Conservation (phyloP, 768 basidiomycete genomes). For the Tulasnella sp. region DNA sequence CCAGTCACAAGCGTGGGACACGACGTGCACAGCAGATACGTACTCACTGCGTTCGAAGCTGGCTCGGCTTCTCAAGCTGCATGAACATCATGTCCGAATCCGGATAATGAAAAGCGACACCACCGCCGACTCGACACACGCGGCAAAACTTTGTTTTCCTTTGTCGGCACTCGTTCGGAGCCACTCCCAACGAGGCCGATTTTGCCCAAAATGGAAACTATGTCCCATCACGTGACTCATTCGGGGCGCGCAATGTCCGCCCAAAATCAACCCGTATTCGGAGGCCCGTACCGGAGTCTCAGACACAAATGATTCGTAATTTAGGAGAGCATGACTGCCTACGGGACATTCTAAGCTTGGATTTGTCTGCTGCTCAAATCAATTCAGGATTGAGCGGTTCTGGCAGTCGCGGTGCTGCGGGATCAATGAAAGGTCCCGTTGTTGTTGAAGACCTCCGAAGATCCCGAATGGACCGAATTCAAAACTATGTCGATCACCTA, state of each 20-base stretch:
- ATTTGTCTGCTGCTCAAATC: background rate
- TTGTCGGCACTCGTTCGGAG: background rate
- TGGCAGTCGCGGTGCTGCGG: background rate
- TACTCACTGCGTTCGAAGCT: background rate
- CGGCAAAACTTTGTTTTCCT: background rate
- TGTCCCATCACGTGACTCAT: background rate
- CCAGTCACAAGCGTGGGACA: background rate
- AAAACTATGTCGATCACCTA: background rate
- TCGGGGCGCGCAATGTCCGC: background rate
- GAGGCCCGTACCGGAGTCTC: background rate
- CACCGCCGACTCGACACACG: too few species aligned
- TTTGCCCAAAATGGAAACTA: background rate
- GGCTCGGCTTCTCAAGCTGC: background rate
- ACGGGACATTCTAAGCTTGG: background rate
- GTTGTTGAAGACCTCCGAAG: background rate
- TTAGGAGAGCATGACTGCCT: too few species aligned
- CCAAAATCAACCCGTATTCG: background rate
- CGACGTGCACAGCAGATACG: background rate
- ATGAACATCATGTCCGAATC: background rate
- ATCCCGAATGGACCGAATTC: background rate
- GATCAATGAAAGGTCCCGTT: background rate
- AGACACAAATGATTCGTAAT: background rate
- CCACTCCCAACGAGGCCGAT: background rate
- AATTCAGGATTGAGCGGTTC: background rate
- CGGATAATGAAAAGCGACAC: background rate